Conservation (phyloP, 2,329 filamentous ascomycete genomes). For the Ophiostoma angusticollis region DNA sequence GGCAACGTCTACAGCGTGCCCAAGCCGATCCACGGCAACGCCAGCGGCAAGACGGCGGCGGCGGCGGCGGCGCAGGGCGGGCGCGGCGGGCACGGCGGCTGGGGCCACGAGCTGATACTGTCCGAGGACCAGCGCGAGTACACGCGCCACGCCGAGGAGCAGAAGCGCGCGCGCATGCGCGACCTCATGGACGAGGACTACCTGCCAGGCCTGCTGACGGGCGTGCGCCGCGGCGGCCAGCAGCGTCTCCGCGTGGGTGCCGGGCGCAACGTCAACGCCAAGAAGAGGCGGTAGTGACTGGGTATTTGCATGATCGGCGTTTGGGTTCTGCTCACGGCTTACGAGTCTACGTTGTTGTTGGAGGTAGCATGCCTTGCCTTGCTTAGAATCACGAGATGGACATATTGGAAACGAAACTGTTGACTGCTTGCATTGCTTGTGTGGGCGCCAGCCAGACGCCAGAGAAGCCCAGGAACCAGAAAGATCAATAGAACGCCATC, state of each 20-base stretch:
- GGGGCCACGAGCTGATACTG: constrained; percentile 73
- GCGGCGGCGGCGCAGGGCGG: constrained; percentile 28
- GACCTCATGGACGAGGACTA: constrained; percentile 96
- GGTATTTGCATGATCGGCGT: too few species aligned
- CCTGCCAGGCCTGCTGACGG: constrained; percentile 71
- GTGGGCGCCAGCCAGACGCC: too few species aligned
- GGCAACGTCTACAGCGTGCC: constrained; percentile 89
- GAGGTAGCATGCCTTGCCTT: too few species aligned
- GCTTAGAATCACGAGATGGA: too few species aligned
- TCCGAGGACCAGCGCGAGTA: constrained; percentile 95
- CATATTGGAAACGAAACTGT: too few species aligned
- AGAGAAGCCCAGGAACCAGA: too few species aligned
- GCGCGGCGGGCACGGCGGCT: constrained; percentile 72
- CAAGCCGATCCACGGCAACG: constrained; percentile 69
- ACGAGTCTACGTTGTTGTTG: too few species aligned
- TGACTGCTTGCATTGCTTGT: too few species aligned
- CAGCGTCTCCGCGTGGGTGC: constrained; percentile 71
- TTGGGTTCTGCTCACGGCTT: too few species aligned
- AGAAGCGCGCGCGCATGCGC: constrained; percentile 54
- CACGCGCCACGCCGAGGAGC: constrained; percentile 46
- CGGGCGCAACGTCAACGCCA: constrained; percentile 75
- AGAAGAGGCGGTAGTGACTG: constrained; percentile 38
- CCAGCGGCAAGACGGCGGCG: constrained; percentile 61
- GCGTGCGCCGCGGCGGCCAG: constrained; percentile 51
- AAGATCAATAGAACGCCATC: too few species aligned